A percentile compares a stretch with the other conserved stretches of the same genome.
Conservation (phyloP, 2,329 filamentous ascomycete genomes). For the Alternaria sp. region DNA sequence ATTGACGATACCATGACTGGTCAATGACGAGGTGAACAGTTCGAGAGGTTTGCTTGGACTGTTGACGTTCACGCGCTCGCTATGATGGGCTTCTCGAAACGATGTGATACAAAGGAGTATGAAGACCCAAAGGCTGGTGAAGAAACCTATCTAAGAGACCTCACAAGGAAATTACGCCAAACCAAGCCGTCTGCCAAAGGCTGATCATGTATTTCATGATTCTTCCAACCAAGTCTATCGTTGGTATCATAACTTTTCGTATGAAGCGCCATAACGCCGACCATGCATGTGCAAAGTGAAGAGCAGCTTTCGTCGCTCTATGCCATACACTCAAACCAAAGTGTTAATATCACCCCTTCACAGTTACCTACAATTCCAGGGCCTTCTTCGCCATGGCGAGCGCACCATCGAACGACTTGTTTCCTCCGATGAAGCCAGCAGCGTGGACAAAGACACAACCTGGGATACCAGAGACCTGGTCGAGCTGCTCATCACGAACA, state of each 20-base stretch:
- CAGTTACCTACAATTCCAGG: conserved; percentile 54
- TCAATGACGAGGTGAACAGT: not conserved
- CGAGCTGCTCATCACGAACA: conserved; percentile 84
- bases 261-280: conserved; percentile 41
- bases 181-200: not conserved
- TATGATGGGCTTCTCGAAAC: not conserved
- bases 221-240: conserved; percentile 27
- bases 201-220: conserved; percentile 9
- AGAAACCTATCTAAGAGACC: not conserved
- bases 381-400: conserved; percentile 86
- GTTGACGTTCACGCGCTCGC: not conserved
- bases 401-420: conserved; percentile 88
- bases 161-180: not conserved
- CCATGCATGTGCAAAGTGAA: conserved; percentile 36
- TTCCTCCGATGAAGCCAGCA: conserved; percentile 94
- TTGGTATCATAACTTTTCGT: conserved; percentile 40
- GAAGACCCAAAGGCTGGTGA: not conserved
- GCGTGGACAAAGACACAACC: conserved; percentile 94
- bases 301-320: conserved; percentile 28
- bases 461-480: conserved; percentile 71
- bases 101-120: not conserved
- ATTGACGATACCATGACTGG: not conserved
- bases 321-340: not conserved
- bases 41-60: not conserved
- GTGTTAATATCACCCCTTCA: not conserved